phyloP scores from a whole-genome alignment of 1,284 basidiomycete genomes.

The Malassezia globosa region DNA sequence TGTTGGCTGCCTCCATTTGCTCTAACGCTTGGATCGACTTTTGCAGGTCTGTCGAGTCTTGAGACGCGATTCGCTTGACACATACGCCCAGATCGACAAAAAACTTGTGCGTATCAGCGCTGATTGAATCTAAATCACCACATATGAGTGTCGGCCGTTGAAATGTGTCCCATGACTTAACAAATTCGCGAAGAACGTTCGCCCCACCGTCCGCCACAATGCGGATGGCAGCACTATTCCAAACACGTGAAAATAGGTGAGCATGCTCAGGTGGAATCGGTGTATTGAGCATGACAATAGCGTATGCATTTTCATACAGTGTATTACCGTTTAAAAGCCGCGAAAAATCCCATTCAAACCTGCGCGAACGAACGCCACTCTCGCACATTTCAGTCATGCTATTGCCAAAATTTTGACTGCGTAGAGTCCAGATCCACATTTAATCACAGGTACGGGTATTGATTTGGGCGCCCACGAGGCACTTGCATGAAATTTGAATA shows the following conservation, averaged over 20 bases:
- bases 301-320: conserved; percentile 1
- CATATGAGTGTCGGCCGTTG: conserved; percentile 65
- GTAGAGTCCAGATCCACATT: no score
- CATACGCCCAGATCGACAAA: conserved; percentile 61
- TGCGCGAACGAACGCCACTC: background rate
- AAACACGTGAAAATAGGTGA: conserved; percentile 3
- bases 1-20: conserved; percentile 49
- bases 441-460: no score
- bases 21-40: conserved; percentile 67
- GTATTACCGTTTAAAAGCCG: background rate
- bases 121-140: conserved; percentile 79
- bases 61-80: conserved; percentile 60
- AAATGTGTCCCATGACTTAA: conserved; percentile 40
- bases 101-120: conserved; percentile 59
- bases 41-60: conserved; percentile 84
- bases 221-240: conserved; percentile 27
- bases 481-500: no score
- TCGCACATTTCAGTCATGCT: background rate
- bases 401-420: no score
- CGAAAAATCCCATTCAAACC: background rate
- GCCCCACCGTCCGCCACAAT: conserved; percentile 84
- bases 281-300: conserved; percentile 18
- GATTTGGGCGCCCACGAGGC: no score
- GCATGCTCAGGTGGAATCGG: conserved; percentile 12
- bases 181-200: conserved; percentile 65